Conservation (phyloP, 2,329 filamentous ascomycete species). For the Fusarium secorum region DNA sequence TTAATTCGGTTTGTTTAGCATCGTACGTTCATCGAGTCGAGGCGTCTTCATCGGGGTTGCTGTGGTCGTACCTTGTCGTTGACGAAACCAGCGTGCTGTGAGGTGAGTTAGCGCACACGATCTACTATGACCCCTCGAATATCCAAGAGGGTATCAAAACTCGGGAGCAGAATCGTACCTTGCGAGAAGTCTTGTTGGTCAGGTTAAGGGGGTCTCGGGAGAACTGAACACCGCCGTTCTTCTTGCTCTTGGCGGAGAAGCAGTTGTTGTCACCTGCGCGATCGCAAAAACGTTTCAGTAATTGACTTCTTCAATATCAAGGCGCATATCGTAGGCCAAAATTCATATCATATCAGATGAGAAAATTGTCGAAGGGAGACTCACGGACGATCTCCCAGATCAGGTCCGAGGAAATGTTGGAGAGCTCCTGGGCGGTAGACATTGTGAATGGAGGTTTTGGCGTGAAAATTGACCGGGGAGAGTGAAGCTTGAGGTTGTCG, state of each 20-base stretch:
- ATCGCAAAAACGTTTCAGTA: constrained; percentile 37
- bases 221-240: constrained; percentile 83
- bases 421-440: constrained; percentile 61
- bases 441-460: constrained; percentile 56
- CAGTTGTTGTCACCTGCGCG: constrained; percentile 81
- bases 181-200: constrained; percentile 88
- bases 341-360: background rate
- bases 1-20: constrained; percentile 38
- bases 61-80: constrained; percentile 80
- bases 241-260: constrained; percentile 90
- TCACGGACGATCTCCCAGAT: constrained; percentile 95
- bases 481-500: constrained; percentile 42
- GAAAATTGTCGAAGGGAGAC: constrained; percentile 58
- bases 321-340: constrained; percentile 17
- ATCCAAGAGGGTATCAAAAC: background rate
- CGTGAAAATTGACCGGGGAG: constrained; percentile 40
- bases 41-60: constrained; percentile 17
- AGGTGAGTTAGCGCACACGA: constrained; percentile 47
- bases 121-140: background rate
- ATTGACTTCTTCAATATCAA: constrained; percentile 18
- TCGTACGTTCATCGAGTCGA: constrained; percentile 18
- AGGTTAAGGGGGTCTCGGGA: constrained; percentile 95
- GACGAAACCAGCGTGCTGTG: constrained; percentile 87
- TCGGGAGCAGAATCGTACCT: constrained; percentile 63
- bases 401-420: constrained; percentile 87